Base-by-base conservation (phyloP, 2,329 filamentous ascomycete genomes). In the Coniochaeta sp. region DNA sequence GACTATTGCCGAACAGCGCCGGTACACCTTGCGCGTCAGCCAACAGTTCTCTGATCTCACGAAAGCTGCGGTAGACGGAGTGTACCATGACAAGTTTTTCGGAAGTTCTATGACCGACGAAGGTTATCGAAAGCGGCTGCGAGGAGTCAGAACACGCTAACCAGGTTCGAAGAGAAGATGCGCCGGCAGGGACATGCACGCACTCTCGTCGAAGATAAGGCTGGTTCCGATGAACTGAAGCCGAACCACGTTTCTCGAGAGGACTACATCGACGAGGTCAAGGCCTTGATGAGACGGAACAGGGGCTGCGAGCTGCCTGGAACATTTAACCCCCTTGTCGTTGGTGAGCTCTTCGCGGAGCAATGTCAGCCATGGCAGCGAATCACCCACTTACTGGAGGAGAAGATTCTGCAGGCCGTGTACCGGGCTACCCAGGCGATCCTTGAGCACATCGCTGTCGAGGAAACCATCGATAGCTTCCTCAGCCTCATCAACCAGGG, bases 131-230 rank as follows among this genome's bases (percentile, higher is more conserved):
- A 73, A 68, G 32, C 71, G 79, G 0, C 66, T 86, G 4, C 71
- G 81, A 0, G 79, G 81, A 0, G 67, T 77, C 79, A 83, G 50
- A 72, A 77, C 31, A 61, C 72, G 1, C 74, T 77, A 45, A 52
- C 63, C 0, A 61, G 67, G 0, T 85, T 85, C 55, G 66, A 74
- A 0, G 55, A 67, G 0, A 51, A 65, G 1, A 75, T 83, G 63
- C 58, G 60, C 0, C 45, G 57, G 0, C 51, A 59, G 1, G 79
- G 81, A 0, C 70, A 76, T 49, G 65, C 61, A 14, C 67, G 64
- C 18, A 49, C 60, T 1, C 68, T 76, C 40, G 4, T 35, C 26
- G 47, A 49, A 13, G 1, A 22, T 0, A 14, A 22, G 35, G 6
- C 10, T 8, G 12, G 20, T 28, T 12, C n/a, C 8, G 46, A 14